Conservation (phyloP, 176 grass and related monocot species). For the Canna indica region DNA sequence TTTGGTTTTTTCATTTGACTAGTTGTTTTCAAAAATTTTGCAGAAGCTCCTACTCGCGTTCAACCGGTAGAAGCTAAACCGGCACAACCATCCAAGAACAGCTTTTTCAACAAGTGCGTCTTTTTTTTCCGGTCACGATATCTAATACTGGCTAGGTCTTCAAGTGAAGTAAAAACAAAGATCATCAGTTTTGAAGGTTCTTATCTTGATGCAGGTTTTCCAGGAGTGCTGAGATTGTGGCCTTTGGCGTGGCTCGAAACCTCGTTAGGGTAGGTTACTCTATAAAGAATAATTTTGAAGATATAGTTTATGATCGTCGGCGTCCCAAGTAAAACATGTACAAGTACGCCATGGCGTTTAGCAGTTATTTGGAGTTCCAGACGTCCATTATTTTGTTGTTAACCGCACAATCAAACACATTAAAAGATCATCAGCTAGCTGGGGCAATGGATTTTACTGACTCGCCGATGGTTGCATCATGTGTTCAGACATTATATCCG, state of each 20-base stretch:
- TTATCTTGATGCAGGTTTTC: conserved; percentile 45
- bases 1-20: neutral
- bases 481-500: no score
- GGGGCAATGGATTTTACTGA: no score
- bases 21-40: neutral
- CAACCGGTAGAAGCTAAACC: neutral
- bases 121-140: neutral
- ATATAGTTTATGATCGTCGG: conserved; percentile 64
- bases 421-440: no score
- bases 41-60: neutral
- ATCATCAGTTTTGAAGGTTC: neutral
- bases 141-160: neutral
- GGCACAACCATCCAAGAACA: neutral
- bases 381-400: no score
- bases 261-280: conserved; percentile 69
- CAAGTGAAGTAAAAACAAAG: neutral
- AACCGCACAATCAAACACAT: no score
- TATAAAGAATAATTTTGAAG: conserved; percentile 65
- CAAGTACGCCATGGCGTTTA: no score
- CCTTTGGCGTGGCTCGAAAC: conserved; percentile 64
- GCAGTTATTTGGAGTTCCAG: no score
- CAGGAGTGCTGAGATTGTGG: conserved; percentile 70
- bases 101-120: neutral
- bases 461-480: no score
- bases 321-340: conserved; percentile 59